Conservation (phyloP, 164 flowering plant genomes). For the Aristolochia contorta region DNA sequence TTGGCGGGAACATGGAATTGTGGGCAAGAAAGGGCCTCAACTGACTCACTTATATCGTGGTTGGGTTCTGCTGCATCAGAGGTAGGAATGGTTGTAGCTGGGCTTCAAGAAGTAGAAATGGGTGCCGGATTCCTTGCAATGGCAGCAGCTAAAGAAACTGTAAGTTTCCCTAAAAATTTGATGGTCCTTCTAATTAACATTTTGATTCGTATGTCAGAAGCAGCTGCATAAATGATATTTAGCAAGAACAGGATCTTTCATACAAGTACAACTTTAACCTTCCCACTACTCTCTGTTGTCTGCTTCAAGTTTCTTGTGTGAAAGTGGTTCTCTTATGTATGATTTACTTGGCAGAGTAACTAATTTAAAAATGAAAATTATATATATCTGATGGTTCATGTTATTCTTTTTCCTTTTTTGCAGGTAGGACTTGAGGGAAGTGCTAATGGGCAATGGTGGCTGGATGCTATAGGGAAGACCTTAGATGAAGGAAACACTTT, state of each 20-base stretch:
- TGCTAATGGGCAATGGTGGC: slow-evolving; percentile 83
- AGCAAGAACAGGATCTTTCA: too few species aligned
- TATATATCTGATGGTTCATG: not conserved
- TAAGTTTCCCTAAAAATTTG: slow-evolving; percentile 19
- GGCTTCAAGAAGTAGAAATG: slow-evolving; percentile 99
- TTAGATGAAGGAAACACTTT: slow-evolving; percentile 75
- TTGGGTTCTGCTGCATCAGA: slow-evolving; percentile 68
- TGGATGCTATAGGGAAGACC: slow-evolving; percentile 75
- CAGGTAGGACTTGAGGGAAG: slow-evolving; percentile 98
- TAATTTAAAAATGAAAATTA: not conserved
- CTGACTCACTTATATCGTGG: slow-evolving; percentile 82
- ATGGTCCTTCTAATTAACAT: too few species aligned
- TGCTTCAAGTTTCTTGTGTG: not conserved
- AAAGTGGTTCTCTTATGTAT: not conserved
- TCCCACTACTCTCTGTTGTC: not conserved
- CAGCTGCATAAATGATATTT: too few species aligned
- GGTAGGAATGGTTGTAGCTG: slow-evolving; percentile 79
- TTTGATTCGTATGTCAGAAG: too few species aligned
- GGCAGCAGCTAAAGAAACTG: slow-evolving; percentile 99
- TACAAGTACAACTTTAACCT: not conserved
- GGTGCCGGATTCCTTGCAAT: slow-evolving; percentile 99
- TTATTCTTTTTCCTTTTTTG: slow-evolving; percentile 13
- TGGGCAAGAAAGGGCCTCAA: slow-evolving; percentile 85
- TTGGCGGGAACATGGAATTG: slow-evolving; percentile 95
- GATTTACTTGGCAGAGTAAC: not conserved